Percentiles rank a stretch among this genome's conserved stretches.
phyloP scores from a whole-genome alignment of 169 alveolate genomes.

The Eimeria tenella region DNA sequence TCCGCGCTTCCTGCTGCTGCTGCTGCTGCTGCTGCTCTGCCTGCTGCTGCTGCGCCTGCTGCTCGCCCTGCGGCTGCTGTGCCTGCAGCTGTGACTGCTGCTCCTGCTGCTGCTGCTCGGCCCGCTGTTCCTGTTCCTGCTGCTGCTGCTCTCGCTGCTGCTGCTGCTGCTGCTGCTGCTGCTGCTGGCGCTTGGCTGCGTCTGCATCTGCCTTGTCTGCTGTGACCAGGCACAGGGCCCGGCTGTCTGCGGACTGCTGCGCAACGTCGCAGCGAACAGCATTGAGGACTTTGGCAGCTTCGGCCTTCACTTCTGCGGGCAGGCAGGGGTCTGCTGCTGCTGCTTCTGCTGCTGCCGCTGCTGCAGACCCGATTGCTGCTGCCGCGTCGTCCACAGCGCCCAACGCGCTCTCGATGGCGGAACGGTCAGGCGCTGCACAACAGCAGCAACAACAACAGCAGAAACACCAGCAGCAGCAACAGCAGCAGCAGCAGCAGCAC shows the following conservation, averaged over 20 bases:
- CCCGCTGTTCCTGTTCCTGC: background rate
- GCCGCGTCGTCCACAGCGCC: constrained; percentile 17
- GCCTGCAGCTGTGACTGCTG: background rate
- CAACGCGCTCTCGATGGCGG: constrained; percentile 10
- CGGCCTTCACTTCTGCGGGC: constrained; percentile 8
- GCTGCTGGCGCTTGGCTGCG: background rate
- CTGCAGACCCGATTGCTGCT: constrained; percentile 38
- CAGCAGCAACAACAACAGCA: background rate
- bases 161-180: constrained; percentile 24
- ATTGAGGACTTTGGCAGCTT: background rate
- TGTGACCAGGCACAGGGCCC: constrained; percentile 60
- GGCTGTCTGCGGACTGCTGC: constrained; percentile 55
- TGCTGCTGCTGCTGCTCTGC: constrained; percentile 13
- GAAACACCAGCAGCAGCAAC: no score
- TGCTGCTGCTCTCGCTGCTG: background rate
- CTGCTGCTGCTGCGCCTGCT: constrained; percentile 44
- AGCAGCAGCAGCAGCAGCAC: no score
- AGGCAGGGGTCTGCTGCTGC: constrained; percentile 22
- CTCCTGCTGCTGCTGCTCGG: background rate
- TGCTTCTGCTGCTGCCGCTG: constrained; percentile 59
- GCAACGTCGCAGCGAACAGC: constrained; percentile 16
- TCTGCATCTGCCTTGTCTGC: constrained; percentile 36
- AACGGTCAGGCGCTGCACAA: background rate
- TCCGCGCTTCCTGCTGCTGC: background rate
- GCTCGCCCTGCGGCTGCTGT: constrained; percentile 1